Base-by-base conservation (phyloP, 164 flowering plant species). In the Cinnamomum chago region DNA sequence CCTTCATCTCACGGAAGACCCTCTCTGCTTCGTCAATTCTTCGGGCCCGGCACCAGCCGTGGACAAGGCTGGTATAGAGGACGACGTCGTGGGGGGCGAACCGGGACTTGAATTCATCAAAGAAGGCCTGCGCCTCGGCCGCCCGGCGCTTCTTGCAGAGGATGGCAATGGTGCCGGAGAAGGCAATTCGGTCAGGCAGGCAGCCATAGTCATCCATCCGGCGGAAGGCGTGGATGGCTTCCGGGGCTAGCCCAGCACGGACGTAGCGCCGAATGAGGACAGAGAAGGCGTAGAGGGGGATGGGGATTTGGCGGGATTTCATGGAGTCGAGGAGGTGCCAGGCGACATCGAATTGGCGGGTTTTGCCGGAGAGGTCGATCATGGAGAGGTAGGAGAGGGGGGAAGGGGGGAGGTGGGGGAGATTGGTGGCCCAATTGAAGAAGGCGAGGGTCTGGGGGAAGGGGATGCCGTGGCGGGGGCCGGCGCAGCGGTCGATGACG, bases 41-140 rank as follows among this genome's bases (percentile, higher is more conserved):
- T 7, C 92, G 88, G 0, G 94, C 94, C 25, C 97, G 82, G 69
- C 92, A 95, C 99, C 99, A 95, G 0, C 97, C 99, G 75, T 89
- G 87, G 47, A 95, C 82, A 77, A 95, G 83, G 75, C 89, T 90
- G 52, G 96, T 90, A 75, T 90, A 90, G 12, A 90, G 72, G n/a
- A 93, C 84, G 17, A 95, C 97, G 77, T 95, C 99, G 2, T 67
- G 69, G n/a, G 85, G 86, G 78, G 84, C 89, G 62, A 93, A 93
- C 73, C 68, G 88, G 60, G 85, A 81, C 79, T 90, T 90, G 78
- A 90, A 78, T 13, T 83, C 80, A 75, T 93, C 90, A 60, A 92
- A 93, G 78, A 95, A 92, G 0, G 91, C 75, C 71, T 93, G 96
- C 25, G 99, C 99, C 75, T 92, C 97, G 20, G n/a, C 13, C 3